Conservation (phyloP, 192 early-diverging fungal genomes). For the Gigaspora rosea region DNA sequence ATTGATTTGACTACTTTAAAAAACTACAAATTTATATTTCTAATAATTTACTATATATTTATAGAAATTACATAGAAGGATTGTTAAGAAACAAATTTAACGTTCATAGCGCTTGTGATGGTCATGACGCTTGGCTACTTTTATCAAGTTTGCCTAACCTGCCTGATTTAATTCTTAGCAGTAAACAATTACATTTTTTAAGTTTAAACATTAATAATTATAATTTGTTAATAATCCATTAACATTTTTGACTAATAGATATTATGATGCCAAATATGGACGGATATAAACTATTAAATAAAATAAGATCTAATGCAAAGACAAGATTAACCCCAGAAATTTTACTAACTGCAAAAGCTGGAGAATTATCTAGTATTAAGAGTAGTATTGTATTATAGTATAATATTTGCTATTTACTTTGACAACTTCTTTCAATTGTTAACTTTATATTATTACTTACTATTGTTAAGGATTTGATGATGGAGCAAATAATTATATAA, state of each 20-base stretch:
- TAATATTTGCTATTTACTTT: too few relatives aligned
- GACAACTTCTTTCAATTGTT: too few relatives aligned
- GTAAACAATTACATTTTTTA: slow-evolving; percentile 7
- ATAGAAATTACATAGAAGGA: slow-evolving; percentile 32
- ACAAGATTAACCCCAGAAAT: slow-evolving; percentile 56
- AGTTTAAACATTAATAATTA: neutral
- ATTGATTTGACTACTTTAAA: too few relatives aligned
- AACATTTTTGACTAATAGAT: slow-evolving; percentile 33
- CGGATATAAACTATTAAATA: slow-evolving; percentile 52
- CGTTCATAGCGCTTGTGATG: slow-evolving; percentile 40
- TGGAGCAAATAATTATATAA: slow-evolving; percentile 64
- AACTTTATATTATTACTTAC: too few relatives aligned
- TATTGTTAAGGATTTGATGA: slow-evolving; percentile 47
- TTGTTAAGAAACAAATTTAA: slow-evolving; percentile 42
- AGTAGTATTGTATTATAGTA: too few relatives aligned
- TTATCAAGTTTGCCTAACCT: neutral
- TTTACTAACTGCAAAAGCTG: slow-evolving; percentile 55
- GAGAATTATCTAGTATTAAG: slow-evolving; percentile 51
- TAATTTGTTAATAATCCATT: too few relatives aligned
- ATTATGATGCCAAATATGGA: slow-evolving; percentile 66
- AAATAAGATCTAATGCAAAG: slow-evolving; percentile 38
- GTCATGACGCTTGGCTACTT: slow-evolving; percentile 38
- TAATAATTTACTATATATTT: neutral
- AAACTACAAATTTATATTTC: neutral
- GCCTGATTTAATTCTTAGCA: slow-evolving; percentile 42